Conservation (phyloP, 192 early-diverging fungal species). For the Jimgerdemannia lactiflua region DNA sequence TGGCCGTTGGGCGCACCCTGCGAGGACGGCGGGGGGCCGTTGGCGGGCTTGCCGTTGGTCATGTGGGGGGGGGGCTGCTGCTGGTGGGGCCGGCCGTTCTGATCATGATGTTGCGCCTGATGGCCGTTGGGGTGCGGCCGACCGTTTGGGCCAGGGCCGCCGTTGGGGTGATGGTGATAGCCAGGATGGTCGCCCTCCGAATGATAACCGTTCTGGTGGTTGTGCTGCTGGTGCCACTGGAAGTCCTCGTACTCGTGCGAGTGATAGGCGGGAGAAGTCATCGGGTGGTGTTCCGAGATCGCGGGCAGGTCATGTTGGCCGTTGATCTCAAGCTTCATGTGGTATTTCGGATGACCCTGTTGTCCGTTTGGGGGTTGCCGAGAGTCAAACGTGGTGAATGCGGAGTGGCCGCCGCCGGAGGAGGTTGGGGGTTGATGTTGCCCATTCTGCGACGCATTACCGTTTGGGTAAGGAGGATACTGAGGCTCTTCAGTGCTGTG, state of each 20-base stretch:
- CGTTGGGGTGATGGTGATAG: conserved; percentile 12
- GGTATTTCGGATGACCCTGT: background rate
- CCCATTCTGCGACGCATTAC: background rate
- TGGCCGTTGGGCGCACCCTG: conserved; percentile 15
- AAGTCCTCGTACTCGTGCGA: conserved; percentile 15
- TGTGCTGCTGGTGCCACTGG: conserved; percentile 27
- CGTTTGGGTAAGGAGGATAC: background rate
- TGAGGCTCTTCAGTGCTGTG: background rate
- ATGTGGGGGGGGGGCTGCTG: conserved; percentile 4
- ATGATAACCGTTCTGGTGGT: conserved; percentile 10
- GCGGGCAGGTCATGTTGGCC: conserved; percentile 9
- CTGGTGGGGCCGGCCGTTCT: conserved; percentile 9
- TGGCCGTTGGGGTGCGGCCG: conserved; percentile 13
- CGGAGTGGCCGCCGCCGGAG: conserved; percentile 11
- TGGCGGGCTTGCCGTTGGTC: conserved; percentile 28
- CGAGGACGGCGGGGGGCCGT: conserved; percentile 17
- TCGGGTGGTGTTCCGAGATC: conserved; percentile 9
- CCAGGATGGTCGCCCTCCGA: conserved; percentile 16
- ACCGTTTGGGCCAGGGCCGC: background rate
- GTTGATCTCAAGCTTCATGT: conserved; percentile 17
- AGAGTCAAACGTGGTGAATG: conserved; percentile 22
- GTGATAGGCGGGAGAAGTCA: conserved; percentile 12
- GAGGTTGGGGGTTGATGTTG: conserved; percentile 4
- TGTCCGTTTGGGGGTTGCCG: conserved; percentile 5
- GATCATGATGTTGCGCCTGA: conserved; percentile 28